phyloP scores from a whole-genome alignment of 148 eudicot genomes.

The Cornus suecica region DNA sequence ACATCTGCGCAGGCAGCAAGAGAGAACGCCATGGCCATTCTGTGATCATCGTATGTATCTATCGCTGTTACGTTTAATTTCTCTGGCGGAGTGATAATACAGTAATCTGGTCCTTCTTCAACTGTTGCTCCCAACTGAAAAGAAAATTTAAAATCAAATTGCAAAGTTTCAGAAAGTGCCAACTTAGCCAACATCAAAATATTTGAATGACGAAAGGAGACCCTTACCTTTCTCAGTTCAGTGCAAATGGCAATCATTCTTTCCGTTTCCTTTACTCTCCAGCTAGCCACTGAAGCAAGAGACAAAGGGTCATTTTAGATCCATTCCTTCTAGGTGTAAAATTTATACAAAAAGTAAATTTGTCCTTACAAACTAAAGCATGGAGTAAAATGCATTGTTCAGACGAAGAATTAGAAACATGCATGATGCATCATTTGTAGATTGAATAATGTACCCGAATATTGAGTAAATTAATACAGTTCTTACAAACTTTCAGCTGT shows the following conservation, averaged over 20 bases:
- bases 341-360: background rate
- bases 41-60: conserved; percentile 94
- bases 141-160: conserved; percentile 18
- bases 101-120: conserved; percentile 95
- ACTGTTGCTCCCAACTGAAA: conserved; percentile 94
- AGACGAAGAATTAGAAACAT: background rate
- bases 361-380: background rate
- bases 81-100: conserved; percentile 92
- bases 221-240: conserved; percentile 90
- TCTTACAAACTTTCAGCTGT: background rate
- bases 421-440: background rate
- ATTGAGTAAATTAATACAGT: background rate
- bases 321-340: background rate
- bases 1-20: conserved; percentile 92
- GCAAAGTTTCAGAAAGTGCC: background rate
- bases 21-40: conserved; percentile 99
- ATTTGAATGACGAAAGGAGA: background rate
- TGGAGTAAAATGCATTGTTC: background rate
- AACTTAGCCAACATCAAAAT: background rate
- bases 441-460: background rate
- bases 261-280: conserved; percentile 99
- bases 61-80: conserved; percentile 76
- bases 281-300: conserved; percentile 78
- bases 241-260: conserved; percentile 99
- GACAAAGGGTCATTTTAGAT: background rate